Evolutionary conservation across 73 alveolate species (phyloP).

Genomic region (Paramecium primaurelia): DNA sequence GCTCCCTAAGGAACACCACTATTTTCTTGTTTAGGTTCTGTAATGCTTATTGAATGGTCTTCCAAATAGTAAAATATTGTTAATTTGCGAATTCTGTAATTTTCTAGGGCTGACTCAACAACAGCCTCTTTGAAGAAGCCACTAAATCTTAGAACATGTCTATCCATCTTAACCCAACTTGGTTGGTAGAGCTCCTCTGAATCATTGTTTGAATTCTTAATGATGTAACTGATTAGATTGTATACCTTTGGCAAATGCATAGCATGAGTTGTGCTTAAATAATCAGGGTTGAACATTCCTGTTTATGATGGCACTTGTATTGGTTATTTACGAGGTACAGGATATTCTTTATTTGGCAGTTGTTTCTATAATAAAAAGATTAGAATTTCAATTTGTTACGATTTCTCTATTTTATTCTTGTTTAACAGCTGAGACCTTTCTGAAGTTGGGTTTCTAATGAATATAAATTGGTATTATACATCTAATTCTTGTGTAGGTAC

Average conservation of each 20-base stretch:
- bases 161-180: constrained; percentile 88
- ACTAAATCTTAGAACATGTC: constrained; percentile 85
- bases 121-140: constrained; percentile 94
- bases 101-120: constrained; percentile 91
- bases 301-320: constrained; percentile 61
- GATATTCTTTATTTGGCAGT: constrained; percentile 56
- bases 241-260: constrained; percentile 57
- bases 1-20: constrained; percentile 95
- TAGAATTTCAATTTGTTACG: not conserved
- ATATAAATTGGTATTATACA: constrained; percentile 34
- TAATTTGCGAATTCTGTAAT: constrained; percentile 80
- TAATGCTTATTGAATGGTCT: constrained; percentile 84
- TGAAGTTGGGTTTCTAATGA: constrained; percentile 64
- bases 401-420: constrained; percentile 68
- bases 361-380: constrained; percentile 48
- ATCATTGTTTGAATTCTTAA: constrained; percentile 59
- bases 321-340: constrained; percentile 65
- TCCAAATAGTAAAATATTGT: constrained; percentile 83
- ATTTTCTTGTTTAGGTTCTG: constrained; percentile 84
- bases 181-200: constrained; percentile 88
- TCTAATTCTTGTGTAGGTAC: constrained; percentile 79
- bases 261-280: constrained; percentile 68
- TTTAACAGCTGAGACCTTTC: constrained; percentile 66
- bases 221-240: not conserved
- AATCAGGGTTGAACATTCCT: constrained; percentile 69